Evolutionary conservation across 164 flowering plant genomes (phyloP).

Genomic region (Umbilicus rupestris): DNA sequence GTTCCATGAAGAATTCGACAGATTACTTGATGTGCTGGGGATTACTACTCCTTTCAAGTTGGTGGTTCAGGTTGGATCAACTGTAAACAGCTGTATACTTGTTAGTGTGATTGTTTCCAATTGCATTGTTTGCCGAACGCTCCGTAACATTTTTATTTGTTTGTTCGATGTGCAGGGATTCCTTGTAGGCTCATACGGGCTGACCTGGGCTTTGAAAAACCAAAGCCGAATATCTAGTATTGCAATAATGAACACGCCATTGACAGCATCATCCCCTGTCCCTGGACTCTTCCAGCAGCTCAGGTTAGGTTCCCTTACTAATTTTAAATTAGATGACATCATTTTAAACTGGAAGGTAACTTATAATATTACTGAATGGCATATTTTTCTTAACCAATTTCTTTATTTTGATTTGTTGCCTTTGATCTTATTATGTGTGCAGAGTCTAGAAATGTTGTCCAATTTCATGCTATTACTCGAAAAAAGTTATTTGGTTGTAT

Average conservation of each 20-base stretch:
- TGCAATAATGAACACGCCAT: conserved; percentile 68
- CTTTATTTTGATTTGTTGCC: neutral
- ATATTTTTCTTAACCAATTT: neutral
- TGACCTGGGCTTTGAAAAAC: conserved; percentile 95
- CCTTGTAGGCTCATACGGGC: conserved; percentile 93
- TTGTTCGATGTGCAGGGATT: conserved; percentile 54
- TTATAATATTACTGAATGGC: neutral
- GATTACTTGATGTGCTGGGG: conserved; percentile 49
- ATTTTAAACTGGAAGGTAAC: neutral
- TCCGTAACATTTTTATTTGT: neutral
- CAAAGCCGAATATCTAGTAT: conserved; percentile 60
- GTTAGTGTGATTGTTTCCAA: neutral
- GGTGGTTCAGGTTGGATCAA: conserved; percentile 68
- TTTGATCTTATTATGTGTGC: neutral
- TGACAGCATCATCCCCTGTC: conserved; percentile 67
- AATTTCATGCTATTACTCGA: neutral
- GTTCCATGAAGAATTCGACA: conserved; percentile 76
- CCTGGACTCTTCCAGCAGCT: conserved; percentile 88
- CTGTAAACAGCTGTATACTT: neutral
- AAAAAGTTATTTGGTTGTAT: neutral
- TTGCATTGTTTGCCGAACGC: neutral
- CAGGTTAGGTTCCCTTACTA: conserved; percentile 33
- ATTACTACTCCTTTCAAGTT: conserved; percentile 67
- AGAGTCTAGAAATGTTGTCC: neutral
- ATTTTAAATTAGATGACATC: neutral